Evolutionary conservation across 306 rosid species (phyloP).

Genomic region (Rosa chinensis): DNA sequence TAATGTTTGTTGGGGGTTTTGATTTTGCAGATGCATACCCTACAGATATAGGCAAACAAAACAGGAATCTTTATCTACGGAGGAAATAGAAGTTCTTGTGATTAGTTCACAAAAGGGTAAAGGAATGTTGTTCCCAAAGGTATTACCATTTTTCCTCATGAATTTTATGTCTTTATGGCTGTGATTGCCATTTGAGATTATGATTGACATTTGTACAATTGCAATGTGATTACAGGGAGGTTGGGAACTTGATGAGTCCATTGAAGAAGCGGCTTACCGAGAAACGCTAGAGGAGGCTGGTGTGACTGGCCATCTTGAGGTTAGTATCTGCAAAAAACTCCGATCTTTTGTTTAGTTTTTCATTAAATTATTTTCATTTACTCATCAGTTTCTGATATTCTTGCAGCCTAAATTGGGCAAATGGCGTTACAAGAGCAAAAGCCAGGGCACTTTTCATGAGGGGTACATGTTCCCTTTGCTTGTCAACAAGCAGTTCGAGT

Average conservation of each 20-base stretch:
- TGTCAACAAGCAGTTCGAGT: constrained; percentile 58
- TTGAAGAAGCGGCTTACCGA: constrained; percentile 77
- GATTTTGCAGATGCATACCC: constrained; percentile 81
- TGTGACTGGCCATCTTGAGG: constrained; percentile 68
- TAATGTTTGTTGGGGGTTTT: background rate
- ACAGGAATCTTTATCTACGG: constrained; percentile 24
- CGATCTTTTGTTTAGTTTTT: background rate
- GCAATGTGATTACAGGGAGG: constrained; percentile 64
- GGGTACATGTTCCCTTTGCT: constrained; percentile 82
- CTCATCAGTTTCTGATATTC: constrained; percentile 28
- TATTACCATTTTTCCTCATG: constrained; percentile 21
- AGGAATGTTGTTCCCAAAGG: constrained; percentile 94
- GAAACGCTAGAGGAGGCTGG: constrained; percentile 96
- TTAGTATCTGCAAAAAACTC: constrained; percentile 35
- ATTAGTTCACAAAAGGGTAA: constrained; percentile 84
- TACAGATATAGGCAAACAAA: constrained; percentile 56
- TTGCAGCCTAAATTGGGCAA: constrained; percentile 63
- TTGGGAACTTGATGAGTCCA: constrained; percentile 87
- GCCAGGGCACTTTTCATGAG: constrained; percentile 55
- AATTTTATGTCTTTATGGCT: background rate
- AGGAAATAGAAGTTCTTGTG: constrained; percentile 78
- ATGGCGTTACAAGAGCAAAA: constrained; percentile 82
- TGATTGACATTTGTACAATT: constrained; percentile 11
- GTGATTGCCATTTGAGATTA: background rate
- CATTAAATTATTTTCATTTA: constrained; percentile 1